Evolutionary conservation across 129 eudicot species (phyloP), one percentile per base, ranked within the genome.

Genomic region (Mikania micrantha): DNA sequence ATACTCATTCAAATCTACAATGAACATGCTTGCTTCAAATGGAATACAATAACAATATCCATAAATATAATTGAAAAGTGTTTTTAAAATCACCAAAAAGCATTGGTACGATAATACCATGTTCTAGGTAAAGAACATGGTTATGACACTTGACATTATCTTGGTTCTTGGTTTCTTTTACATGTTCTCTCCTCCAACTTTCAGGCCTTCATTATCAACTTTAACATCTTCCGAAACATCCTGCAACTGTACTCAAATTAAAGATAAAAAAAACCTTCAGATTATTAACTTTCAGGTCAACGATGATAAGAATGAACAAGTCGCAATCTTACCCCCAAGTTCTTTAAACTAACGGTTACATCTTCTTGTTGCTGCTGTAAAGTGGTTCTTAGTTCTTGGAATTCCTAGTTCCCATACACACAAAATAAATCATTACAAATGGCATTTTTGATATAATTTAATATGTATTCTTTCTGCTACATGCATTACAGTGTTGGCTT

Each of bases 281-380:
- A 31, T 29, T 31, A 19, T n/a, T n/a, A 24, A 59, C 6, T 58
- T 32, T 36, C 16, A 15, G 42, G 38, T 4, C 31, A 38, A 69
- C 3, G 40, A 35, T 16, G 9, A 34, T 9, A 32, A n/a, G 15
- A 28, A 31, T 7, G 16, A 17, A 35, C 1, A 9, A 35, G 0
- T 35, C 7, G 1, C 7, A 22, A 20, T 22, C 88, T 77, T 77
- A 91, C 98, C 79, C 93, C 94, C 49, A 88, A 60, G 81, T 77
- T 88, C 78, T 74, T 84, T 34, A 92, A 73, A 83, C 96, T 92
- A 66, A 81, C 58, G 3, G 98, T 72, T 54, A 88, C 98, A 66
- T 92, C 98, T 58, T 92, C 96, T 60, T 86, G 96, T 77, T 92
- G 98, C 79, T 92, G 96, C 72, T 92, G 91, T 49, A 92, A 85